phyloP scores from a whole-genome alignment of 2,329 filamentous ascomycete genomes.

The Nemania sp. region DNA sequence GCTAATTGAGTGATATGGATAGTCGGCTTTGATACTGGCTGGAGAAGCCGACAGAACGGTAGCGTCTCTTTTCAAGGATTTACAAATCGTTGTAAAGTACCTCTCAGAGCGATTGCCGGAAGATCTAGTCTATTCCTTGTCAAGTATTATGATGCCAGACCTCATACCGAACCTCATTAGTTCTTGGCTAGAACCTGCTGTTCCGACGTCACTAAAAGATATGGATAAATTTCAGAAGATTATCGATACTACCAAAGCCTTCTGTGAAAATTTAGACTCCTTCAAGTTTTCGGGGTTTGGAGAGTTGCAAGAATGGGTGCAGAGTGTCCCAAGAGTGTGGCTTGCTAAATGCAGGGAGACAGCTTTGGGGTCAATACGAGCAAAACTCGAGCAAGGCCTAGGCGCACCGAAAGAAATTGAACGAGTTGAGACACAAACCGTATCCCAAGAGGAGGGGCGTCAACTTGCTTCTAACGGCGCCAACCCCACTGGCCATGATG shows the following conservation, averaged over 20 bases:
- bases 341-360: conserved; percentile 79
- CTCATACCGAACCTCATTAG: conserved; percentile 70
- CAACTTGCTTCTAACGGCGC: conserved; percentile 61
- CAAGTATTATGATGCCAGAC: conserved; percentile 69
- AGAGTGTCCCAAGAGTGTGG: conserved; percentile 81
- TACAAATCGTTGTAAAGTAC: conserved; percentile 56
- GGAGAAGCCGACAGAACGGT: conserved; percentile 51
- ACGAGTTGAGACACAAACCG: conserved; percentile 79
- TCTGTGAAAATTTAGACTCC: conserved; percentile 65
- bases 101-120: conserved; percentile 55
- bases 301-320: conserved; percentile 77
- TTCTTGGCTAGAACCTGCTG: conserved; percentile 73
- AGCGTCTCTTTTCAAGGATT: conserved; percentile 56
- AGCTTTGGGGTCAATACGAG: conserved; percentile 74
- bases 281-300: conserved; percentile 65
- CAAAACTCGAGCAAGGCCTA: conserved; percentile 67
- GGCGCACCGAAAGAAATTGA: conserved; percentile 73
- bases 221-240: conserved; percentile 72
- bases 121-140: conserved; percentile 63
- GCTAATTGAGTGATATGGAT: conserved; percentile 29
- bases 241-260: conserved; percentile 64
- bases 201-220: conserved; percentile 74
- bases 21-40: conserved; percentile 50
- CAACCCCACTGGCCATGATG: conserved; percentile 51
- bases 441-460: conserved; percentile 68